Percentiles rank a stretch among this genome's conserved stretches.
Conservation (phyloP, 306 rosid species). For the Fragaria ananassa region DNA sequence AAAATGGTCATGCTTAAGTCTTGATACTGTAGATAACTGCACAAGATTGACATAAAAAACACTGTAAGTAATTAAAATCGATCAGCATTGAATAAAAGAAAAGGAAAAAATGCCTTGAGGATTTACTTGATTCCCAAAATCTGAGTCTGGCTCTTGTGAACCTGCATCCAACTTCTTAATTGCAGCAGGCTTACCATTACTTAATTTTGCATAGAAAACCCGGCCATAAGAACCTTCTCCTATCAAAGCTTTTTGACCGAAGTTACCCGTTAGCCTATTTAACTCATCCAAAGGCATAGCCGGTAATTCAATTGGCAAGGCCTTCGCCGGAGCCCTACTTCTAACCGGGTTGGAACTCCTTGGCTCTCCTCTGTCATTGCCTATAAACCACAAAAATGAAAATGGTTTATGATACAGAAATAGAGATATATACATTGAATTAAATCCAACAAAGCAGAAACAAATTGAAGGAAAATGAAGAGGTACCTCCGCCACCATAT, state of each 20-base stretch:
- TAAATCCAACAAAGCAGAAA: not conserved
- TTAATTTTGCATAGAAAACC: constrained; percentile 67
- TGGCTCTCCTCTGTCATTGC: constrained; percentile 80
- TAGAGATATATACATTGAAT: not conserved
- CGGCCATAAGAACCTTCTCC: constrained; percentile 99
- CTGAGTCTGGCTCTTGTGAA: constrained; percentile 71
- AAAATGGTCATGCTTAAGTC: constrained; percentile 76
- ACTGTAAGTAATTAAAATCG: not conserved
- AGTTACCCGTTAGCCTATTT: constrained; percentile 65
- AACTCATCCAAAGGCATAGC: constrained; percentile 65
- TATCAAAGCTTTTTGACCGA: constrained; percentile 72
- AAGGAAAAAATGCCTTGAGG: not conserved
- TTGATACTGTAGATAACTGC: constrained; percentile 88
- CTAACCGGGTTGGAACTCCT: constrained; percentile 49
- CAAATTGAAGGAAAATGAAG: not conserved
- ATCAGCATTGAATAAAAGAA: not conserved
- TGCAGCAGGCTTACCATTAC: constrained; percentile 62
- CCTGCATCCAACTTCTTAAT: constrained; percentile 78
- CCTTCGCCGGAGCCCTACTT: constrained; percentile 71
- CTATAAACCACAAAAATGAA: constrained; percentile 22
- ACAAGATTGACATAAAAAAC: constrained; percentile 5
- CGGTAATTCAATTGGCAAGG: constrained; percentile 75
- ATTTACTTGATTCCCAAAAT: constrained; percentile 64
- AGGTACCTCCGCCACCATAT: constrained; percentile 53
- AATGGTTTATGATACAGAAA: not conserved